Conservation (phyloP, 2,329 filamentous ascomycete genomes). For the Aspergillus carbonarius region DNA sequence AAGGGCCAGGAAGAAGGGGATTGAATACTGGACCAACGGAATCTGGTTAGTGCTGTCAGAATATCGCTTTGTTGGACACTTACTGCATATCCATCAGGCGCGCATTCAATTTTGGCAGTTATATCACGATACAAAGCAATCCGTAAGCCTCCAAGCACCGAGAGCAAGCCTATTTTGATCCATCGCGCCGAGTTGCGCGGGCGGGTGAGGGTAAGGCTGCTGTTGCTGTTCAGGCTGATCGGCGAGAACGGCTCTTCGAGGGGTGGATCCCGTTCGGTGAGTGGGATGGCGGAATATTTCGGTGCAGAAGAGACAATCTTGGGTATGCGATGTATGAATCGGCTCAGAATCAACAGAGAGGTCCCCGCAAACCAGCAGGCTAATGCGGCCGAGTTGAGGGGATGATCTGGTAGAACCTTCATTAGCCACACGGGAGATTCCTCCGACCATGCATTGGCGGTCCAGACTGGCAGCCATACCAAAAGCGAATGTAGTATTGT, state of each 20-base stretch:
- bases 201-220: conserved; percentile 1
- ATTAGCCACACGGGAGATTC: not conserved
- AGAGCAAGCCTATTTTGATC: conserved; percentile 22
- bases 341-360: conserved; percentile 38
- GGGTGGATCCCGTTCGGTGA: conserved; percentile 28
- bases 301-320: conserved; percentile 18
- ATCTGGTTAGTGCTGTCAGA: not conserved
- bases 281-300: conserved; percentile 31
- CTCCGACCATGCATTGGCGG: not conserved
- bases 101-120: conserved; percentile 46
- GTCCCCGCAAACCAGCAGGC: conserved; percentile 43
- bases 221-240: conserved; percentile 5
- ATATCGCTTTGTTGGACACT: conserved; percentile 13
- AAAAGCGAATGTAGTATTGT: conserved; percentile 41
- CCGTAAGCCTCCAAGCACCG: conserved; percentile 29
- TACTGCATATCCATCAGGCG: conserved; percentile 35
- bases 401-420: conserved; percentile 41
- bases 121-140: conserved; percentile 44
- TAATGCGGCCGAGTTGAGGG: conserved; percentile 45
- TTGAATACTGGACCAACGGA: conserved; percentile 28
- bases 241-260: conserved; percentile 15
- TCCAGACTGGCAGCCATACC: conserved; percentile 27
- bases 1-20: conserved; percentile 43
- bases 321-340: conserved; percentile 30
- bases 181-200: conserved; percentile 22